phyloP scores from a whole-genome alignment of 192 early-diverging fungal genomes.

The Coemansia sp. region DNA sequence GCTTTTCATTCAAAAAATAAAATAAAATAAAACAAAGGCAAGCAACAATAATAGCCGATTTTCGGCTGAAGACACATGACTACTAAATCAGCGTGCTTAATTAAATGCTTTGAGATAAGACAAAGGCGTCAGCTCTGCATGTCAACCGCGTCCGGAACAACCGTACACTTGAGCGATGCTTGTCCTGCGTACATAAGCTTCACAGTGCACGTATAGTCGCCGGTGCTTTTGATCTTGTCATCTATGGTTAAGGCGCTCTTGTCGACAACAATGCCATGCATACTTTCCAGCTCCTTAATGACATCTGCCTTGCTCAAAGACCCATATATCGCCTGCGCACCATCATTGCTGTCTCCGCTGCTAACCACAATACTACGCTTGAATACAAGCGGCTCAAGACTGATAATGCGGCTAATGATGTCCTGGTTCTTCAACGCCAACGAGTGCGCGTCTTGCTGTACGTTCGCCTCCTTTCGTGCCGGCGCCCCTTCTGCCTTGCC shows the following conservation, averaged over 20 bases:
- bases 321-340: slow-evolving; percentile 36
- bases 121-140: neutral
- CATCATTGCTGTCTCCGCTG: slow-evolving; percentile 11
- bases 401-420: slow-evolving; percentile 18
- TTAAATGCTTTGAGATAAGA: neutral
- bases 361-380: slow-evolving; percentile 32
- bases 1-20: neutral
- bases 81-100: neutral
- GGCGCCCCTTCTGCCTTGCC: neutral
- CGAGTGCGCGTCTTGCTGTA: slow-evolving; percentile 26
- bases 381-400: slow-evolving; percentile 37
- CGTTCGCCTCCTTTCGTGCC: neutral
- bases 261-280: slow-evolving; percentile 37
- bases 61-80: neutral
- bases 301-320: slow-evolving; percentile 47
- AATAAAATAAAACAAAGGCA: too few relatives aligned
- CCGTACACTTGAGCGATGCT: slow-evolving; percentile 31
- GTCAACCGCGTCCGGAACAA: slow-evolving; percentile 11
- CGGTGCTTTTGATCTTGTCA: slow-evolving; percentile 51
- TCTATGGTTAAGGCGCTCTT: slow-evolving; percentile 44
- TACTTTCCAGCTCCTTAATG: slow-evolving; percentile 29
- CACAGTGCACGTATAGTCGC: slow-evolving; percentile 43
- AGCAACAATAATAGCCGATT: neutral
- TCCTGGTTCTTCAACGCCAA: slow-evolving; percentile 49
- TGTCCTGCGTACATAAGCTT: slow-evolving; percentile 52